A percentile compares a stretch with the other conserved stretches of the same genome.
These are phyloP conservation scores for Boletus nobilissimus DNA, from an alignment of 1,284 basidiomycete genomes.

Conservation along the genomic window DNA sequence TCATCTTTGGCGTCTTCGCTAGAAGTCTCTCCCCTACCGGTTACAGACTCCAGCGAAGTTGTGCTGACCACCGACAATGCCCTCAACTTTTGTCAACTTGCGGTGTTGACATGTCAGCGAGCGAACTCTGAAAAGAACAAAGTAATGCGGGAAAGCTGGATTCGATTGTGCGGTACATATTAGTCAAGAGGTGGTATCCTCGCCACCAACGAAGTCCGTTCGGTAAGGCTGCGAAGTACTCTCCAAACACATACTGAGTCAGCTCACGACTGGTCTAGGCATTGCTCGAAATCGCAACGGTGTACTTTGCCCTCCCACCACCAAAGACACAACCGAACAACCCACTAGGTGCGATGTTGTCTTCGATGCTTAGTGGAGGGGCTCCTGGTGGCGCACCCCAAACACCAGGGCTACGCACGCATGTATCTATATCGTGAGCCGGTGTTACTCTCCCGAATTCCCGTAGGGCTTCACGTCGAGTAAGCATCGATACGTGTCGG, in stretches of 20 bases:
- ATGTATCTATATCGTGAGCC: too few relatives aligned
- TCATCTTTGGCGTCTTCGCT: slow-evolving; percentile 52
- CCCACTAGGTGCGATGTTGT: slow-evolving; percentile 85
- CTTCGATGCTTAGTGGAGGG: slow-evolving; percentile 82
- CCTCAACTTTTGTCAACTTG: slow-evolving; percentile 90
- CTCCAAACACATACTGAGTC: not conserved
- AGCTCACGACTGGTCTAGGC: slow-evolving; percentile 45
- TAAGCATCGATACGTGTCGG: too few relatives aligned
- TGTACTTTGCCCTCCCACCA: slow-evolving; percentile 86
- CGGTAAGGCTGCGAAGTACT: slow-evolving; percentile 58
- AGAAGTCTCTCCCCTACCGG: slow-evolving; percentile 55
- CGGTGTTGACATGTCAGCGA: slow-evolving; percentile 84
- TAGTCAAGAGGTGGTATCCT: slow-evolving; percentile 72
- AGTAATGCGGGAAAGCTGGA: slow-evolving; percentile 81
- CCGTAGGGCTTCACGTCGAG: too few relatives aligned
- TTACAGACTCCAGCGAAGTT: slow-evolving; percentile 67
- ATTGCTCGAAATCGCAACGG: slow-evolving; percentile 64
- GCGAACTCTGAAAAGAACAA: slow-evolving; percentile 80
- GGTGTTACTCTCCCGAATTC: too few relatives aligned
- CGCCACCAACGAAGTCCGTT: slow-evolving; percentile 75
- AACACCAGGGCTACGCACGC: too few relatives aligned
- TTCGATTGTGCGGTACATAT: slow-evolving; percentile 84
- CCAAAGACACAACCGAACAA: slow-evolving; percentile 77
- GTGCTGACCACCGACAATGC: slow-evolving; percentile 76
- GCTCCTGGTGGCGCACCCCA: slow-evolving; percentile 47